Base-by-base conservation (phyloP, 176 grass and related monocot species). In the Aegilops umbellulata region DNA sequence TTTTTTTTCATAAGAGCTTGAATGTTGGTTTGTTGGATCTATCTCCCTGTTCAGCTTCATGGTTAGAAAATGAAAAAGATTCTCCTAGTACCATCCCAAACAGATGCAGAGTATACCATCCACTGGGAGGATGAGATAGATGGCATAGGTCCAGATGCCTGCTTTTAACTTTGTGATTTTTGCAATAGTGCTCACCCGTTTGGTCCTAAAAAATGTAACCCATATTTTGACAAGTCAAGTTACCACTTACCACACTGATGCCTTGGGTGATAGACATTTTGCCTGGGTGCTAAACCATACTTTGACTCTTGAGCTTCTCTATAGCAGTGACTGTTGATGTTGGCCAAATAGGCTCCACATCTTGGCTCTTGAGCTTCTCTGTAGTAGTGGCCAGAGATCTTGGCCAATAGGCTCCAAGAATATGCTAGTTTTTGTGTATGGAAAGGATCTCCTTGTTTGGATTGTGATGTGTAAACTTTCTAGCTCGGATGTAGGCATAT, bases 131-230 rank as follows among this genome's bases (percentile, higher is more conserved):
- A 39, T 70, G 35, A 22, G 36, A 32, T 53, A 53, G 16, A 17
- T 53, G 29, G 29, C 27, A 7, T 67, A 19, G 29, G 7, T 15
- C 64, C 29, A 67, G 3, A 67, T 67, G 64, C 30, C 27, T 65
- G 22, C 7, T 66, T 36, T 69, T 15, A 17, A 38, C 32, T 20
- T 69, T 69, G 20, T 69, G 31, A 38, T 69, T 36, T 70, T 4
- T 70, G 20, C 9, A 9, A 38, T n/a, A 36, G 32, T 38, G 20
- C 32, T 10, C 12, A n/a, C 67, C 67, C 34, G 23, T 22, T 69
- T 70, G 34, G 67, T 34, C 70, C 38, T 74, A 22, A 74, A 42
- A 80, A 47, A 81, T 74, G 57, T 80, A 69, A 53, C 27, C 30
- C 20, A 32, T 47, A 66, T 47, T 80, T 66, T 75, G 23, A 49